These are phyloP conservation scores for Fonsecaea pugnacius DNA, from an alignment of 2,329 filamentous ascomycete genomes.

Conservation along the genomic window DNA sequence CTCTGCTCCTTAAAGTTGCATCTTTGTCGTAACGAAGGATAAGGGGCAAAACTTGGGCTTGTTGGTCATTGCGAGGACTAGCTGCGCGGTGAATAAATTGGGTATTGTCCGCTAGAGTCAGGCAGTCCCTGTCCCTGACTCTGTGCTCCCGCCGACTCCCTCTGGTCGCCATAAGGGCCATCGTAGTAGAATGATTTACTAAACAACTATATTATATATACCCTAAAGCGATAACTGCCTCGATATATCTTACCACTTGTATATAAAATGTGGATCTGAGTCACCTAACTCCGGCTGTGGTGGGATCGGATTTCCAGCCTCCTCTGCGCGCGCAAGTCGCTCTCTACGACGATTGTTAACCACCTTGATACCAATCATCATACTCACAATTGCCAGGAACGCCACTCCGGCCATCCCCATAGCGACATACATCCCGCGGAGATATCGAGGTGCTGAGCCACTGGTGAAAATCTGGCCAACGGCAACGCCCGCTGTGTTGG, in stretches of 20 bases:
- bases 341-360: constrained; percentile 40
- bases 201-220: no score
- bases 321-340: constrained; percentile 4
- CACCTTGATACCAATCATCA: constrained; percentile 39
- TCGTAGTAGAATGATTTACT: no score
- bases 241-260: constrained; percentile 11
- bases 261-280: constrained; percentile 40
- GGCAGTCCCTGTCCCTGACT: no score
- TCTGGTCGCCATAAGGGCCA: no score
- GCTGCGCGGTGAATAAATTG: no score
- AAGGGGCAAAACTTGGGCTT: no score
- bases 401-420: constrained; percentile 32
- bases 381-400: constrained; percentile 36
- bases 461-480: constrained; percentile 42
- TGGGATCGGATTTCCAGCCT: constrained; percentile 26
- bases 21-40: no score
- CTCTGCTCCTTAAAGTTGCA: no score
- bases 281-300: constrained; percentile 39
- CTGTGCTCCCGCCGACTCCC: no score
- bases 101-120: no score
- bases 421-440: constrained; percentile 36
- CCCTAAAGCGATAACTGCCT: no score
- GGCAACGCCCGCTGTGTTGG: constrained; percentile 54
- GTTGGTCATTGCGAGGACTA: no score
- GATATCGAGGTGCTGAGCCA: constrained; percentile 41